A percentile compares a stretch with the other conserved stretches of the same genome.
phyloP scores from a whole-genome alignment of 345 rosid species.

The Angophora floribunda region DNA sequence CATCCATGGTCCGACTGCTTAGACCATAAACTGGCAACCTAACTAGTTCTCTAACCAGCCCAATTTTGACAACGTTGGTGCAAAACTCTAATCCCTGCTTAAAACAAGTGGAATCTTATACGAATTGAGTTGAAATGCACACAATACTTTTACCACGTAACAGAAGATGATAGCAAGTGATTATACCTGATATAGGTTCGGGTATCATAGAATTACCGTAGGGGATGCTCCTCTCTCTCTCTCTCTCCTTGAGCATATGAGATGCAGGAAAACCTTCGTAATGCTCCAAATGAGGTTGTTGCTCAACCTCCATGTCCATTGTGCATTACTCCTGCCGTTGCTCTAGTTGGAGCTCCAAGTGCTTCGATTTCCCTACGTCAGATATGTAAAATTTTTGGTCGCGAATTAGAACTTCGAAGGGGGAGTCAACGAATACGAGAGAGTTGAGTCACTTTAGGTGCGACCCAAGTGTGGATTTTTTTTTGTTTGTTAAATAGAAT shows the following conservation, averaged over 20 bases:
- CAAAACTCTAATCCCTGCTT: not conserved
- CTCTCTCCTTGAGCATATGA: not conserved
- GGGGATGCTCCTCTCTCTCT: not conserved
- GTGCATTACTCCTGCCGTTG: too few relatives aligned
- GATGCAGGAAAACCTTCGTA: not conserved
- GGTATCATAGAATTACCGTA: not conserved
- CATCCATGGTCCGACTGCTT: too few relatives aligned
- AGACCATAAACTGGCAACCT: rapidly evolving
- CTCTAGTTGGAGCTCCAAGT: too few relatives aligned
- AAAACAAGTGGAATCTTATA: not conserved
- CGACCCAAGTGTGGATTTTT: too few relatives aligned
- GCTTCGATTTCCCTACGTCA: too few relatives aligned
- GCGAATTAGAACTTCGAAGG: too few relatives aligned
- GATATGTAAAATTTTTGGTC: too few relatives aligned
- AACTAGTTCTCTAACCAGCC: rapidly evolving
- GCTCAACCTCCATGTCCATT: not conserved
- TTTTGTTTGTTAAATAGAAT: too few relatives aligned
- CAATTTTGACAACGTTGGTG: not conserved
- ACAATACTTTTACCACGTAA: not conserved
- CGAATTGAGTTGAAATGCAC: not conserved
- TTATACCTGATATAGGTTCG: not conserved
- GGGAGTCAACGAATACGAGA: too few relatives aligned
- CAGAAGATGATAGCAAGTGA: not conserved
- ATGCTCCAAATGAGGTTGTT: not conserved
- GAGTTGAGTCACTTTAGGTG: too few relatives aligned